Evolutionary conservation across 495 filamentous ascomycete species (phyloP).

Genomic region (Chaetomidium leptoderma): DNA sequence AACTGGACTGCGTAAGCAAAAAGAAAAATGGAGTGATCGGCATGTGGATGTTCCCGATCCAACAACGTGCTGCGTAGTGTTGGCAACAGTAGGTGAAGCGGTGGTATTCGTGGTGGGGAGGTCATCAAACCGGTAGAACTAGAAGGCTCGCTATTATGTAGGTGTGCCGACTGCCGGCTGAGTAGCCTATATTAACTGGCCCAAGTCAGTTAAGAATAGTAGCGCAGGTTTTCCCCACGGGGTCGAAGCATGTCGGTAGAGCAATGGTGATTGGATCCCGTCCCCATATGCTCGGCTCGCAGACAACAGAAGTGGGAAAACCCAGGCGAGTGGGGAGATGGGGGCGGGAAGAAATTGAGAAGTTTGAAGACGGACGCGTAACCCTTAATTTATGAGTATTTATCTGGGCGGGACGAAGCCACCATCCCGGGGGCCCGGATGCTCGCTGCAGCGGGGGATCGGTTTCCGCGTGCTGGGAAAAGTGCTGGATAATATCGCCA

Average conservation of each 20-base stretch:
- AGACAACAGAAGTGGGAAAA: conserved; percentile 16
- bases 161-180: conserved; percentile 32
- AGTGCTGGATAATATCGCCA: conserved; percentile 28
- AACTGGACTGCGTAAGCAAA: neutral
- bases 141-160: neutral
- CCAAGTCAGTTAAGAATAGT: conserved; percentile 26
- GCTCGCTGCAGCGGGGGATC: conserved; percentile 26
- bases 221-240: conserved; percentile 27
- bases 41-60: neutral
- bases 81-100: neutral
- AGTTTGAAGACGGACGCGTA: conserved; percentile 28
- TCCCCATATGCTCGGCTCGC: conserved; percentile 19
- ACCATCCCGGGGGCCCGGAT: conserved; percentile 27
- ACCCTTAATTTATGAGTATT: conserved; percentile 32
- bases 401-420: conserved; percentile 18
- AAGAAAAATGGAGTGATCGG: neutral
- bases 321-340: conserved; percentile 16
- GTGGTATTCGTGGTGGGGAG: conserved; percentile 1
- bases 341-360: conserved; percentile 21
- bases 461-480: conserved; percentile 30
- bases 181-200: conserved; percentile 28
- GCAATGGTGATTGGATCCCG: conserved; percentile 20
- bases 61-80: neutral
- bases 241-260: conserved; percentile 15
- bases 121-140: conserved; percentile 23